Evolutionary conservation across 2,329 filamentous ascomycete species (phyloP).

Genomic region (Colletotrichum horii): DNA sequence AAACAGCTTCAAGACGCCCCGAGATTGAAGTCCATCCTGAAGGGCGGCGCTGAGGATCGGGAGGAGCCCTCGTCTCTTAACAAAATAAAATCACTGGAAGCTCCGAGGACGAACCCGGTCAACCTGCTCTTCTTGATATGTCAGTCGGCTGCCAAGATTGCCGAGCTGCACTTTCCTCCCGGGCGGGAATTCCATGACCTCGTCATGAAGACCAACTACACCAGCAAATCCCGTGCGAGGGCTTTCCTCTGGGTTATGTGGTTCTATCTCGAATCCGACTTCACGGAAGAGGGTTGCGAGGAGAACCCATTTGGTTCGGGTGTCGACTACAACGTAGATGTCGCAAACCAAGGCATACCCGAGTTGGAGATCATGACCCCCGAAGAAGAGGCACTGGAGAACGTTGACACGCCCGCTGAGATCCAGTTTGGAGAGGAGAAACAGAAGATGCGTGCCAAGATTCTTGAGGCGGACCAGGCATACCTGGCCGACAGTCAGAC

Average conservation of each 20-base stretch:
- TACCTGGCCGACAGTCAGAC: constrained; percentile 67
- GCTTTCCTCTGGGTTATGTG: constrained; percentile 99
- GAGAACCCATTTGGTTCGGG: constrained; percentile 88
- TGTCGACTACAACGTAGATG: constrained; percentile 67
- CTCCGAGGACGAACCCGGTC: constrained; percentile 90
- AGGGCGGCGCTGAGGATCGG: constrained; percentile 92
- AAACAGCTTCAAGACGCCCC: constrained; percentile 98
- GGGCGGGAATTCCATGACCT: constrained; percentile 94
- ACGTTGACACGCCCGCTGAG: constrained; percentile 75
- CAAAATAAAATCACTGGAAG: constrained; percentile 71
- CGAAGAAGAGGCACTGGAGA: constrained; percentile 72
- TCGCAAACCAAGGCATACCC: constrained; percentile 74
- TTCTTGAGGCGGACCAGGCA: constrained; percentile 77
- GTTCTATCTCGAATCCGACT: constrained; percentile 98
- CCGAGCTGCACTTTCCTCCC: constrained; percentile 87
- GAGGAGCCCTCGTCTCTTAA: constrained; percentile 83
- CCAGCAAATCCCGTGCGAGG: constrained; percentile 80
- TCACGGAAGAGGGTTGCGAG: constrained; percentile 83
- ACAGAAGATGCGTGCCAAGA: constrained; percentile 75
- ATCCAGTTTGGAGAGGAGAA: constrained; percentile 74
- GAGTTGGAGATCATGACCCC: constrained; percentile 67
- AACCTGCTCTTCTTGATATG: constrained; percentile 96
- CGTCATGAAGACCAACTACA: constrained; percentile 86
- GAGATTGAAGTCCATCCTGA: constrained; percentile 93
- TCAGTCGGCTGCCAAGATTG: constrained; percentile 87